phyloP scores from a whole-genome alignment of 208 protist genomes.

The Tritrichomonas foetus region DNA sequence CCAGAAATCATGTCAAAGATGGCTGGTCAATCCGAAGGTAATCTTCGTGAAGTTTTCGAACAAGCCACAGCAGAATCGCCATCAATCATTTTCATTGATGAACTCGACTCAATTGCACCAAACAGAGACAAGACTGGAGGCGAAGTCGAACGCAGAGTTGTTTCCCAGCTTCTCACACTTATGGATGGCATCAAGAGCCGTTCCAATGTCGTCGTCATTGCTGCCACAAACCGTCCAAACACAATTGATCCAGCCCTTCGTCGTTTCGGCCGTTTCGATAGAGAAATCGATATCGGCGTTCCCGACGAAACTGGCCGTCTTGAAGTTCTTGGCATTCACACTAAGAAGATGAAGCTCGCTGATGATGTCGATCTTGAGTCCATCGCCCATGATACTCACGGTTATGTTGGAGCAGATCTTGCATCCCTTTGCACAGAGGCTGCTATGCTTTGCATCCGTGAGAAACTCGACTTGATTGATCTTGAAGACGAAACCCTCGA shows the following conservation, averaged over 20 bases:
- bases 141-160: slow-evolving; percentile 99
- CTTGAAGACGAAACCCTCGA: slow-evolving; percentile 28
- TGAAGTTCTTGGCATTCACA: slow-evolving; percentile 97
- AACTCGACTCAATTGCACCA: slow-evolving; percentile 99
- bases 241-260: slow-evolving; percentile 96
- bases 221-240: slow-evolving; percentile 99
- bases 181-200: slow-evolving; percentile 99
- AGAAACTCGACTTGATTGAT: slow-evolving; percentile 84
- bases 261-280: slow-evolving; percentile 98
- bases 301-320: slow-evolving; percentile 86
- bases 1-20: slow-evolving; percentile 99
- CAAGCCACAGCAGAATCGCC: slow-evolving; percentile 87
- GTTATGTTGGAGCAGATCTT: slow-evolving; percentile 97
- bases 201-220: slow-evolving; percentile 98
- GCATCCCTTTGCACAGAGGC: slow-evolving; percentile 98
- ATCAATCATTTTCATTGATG: slow-evolving; percentile 99
- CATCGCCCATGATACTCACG: slow-evolving; percentile 77
- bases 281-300: slow-evolving; percentile 99
- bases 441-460: slow-evolving; percentile 98
- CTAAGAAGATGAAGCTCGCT: slow-evolving; percentile 99
- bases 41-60: slow-evolving; percentile 98
- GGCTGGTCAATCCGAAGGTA: slow-evolving; percentile 97
- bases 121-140: slow-evolving; percentile 98
- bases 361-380: slow-evolving; percentile 80
- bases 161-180: slow-evolving; percentile 99